Conservation (phyloP, 2,329 filamentous ascomycete species). For the Pyrenochaeta sp. region DNA sequence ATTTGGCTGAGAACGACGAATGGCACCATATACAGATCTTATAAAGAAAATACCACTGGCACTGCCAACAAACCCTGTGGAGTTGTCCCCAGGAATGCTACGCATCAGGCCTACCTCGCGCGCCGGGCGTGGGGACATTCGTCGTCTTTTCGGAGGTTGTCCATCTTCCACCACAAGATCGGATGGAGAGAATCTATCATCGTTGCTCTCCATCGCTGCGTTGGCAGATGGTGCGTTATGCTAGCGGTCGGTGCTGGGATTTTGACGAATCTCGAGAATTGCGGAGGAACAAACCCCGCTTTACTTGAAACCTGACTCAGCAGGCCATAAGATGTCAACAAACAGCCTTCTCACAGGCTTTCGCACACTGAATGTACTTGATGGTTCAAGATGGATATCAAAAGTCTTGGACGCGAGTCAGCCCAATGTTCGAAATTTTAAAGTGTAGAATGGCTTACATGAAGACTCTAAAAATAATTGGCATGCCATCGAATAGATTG, state of each 20-base stretch:
- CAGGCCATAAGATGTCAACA: neutral
- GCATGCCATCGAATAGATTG: conserved; percentile 2
- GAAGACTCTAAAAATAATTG: conserved; percentile 8
- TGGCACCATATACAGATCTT: conserved; percentile 61
- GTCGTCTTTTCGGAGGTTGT: conserved; percentile 22
- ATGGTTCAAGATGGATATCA: no score
- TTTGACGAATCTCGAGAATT: neutral
- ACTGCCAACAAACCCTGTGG: conserved; percentile 65
- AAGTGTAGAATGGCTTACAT: neutral
- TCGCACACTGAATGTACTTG: no score
- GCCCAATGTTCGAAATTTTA: no score
- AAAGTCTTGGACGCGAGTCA: no score
- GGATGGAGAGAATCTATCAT: conserved; percentile 4
- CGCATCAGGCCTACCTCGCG: conserved; percentile 63
- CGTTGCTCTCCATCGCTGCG: conserved; percentile 14
- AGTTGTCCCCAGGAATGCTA: conserved; percentile 56
- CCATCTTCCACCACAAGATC: conserved; percentile 1
- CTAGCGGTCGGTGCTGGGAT: neutral
- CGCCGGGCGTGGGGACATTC: conserved; percentile 24
- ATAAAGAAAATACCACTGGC: conserved; percentile 69
- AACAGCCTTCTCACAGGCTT: no score
- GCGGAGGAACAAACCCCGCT: conserved; percentile 22
- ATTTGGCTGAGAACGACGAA: conserved; percentile 44
- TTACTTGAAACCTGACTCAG: conserved; percentile 5
- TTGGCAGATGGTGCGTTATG: neutral